Base-by-base conservation (phyloP, 768 basidiomycete species). In the Exidia glandulosa region DNA sequence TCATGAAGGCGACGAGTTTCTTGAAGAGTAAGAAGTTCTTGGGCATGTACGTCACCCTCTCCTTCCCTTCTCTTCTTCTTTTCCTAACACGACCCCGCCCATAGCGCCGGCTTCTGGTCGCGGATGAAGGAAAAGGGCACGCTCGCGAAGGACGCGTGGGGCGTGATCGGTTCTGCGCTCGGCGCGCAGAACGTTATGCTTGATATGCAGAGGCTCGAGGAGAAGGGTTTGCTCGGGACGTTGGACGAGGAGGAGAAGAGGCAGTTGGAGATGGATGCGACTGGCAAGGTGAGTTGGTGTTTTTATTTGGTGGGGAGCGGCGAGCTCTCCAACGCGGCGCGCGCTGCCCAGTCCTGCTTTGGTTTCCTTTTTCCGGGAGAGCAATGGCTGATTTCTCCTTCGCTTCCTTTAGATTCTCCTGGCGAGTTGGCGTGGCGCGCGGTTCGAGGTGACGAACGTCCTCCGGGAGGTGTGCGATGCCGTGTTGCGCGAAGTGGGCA, bases 351-450 rank as follows among this genome's bases (percentile, higher is more conserved):
- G n/a, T n/a, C n/a, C n/a, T n/a, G n/a, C n/a, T n/a, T n/a, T n/a
- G n/a, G n/a, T n/a, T n/a, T n/a, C n/a, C n/a, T n/a, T n/a, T n/a
- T n/a, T n/a, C n/a, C n/a, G n/a, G n/a, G n/a, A n/a, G n/a, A n/a
- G n/a, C n/a, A n/a, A n/a, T n/a, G n/a, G n/a, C n/a, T n/a, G n/a
- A n/a, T n/a, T n/a, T n/a, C n/a, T n/a, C n/a, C n/a, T n/a, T n/a
- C 14, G 50, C 16, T 23, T 50, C 7, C 32, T 25, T 47, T 62
- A 90, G 86, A 93, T 96, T 69, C 81, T 98, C 75, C 84, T 98
- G 31, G 95, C 94, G 5, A 95, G 95, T 29, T 99, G 96, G 96
- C 85, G 94, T 60, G 96, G 95, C 14, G 95, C 94, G 2, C 84
- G 94, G 57, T 84, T 97, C 68, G 96, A 99, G 74, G 93, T 98